phyloP scores from a whole-genome alignment of 169 alveolate genomes.

The Plasmodium sp. region DNA sequence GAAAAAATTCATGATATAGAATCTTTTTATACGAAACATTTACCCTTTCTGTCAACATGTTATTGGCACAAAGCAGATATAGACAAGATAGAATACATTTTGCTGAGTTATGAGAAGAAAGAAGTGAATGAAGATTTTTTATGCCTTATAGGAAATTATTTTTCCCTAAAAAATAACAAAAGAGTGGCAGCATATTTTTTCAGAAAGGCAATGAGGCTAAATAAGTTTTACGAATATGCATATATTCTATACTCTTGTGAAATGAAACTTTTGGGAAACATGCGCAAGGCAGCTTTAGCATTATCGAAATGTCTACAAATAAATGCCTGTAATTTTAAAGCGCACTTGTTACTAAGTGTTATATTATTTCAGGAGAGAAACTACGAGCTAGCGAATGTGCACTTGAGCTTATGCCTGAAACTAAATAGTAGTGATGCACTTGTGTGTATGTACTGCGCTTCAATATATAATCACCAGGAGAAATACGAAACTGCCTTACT shows the following conservation, averaged over 20 bases:
- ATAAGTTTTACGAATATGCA: constrained; percentile 57
- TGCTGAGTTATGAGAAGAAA: constrained; percentile 38
- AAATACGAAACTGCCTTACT: constrained; percentile 69
- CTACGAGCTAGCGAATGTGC: constrained; percentile 32
- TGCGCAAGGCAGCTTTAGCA: constrained; percentile 40
- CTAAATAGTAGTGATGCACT: constrained; percentile 30
- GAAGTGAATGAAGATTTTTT: constrained; percentile 55
- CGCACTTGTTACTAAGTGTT: constrained; percentile 50
- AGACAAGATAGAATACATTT: constrained; percentile 42
- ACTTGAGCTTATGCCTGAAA: constrained; percentile 62
- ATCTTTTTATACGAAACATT: constrained; percentile 36
- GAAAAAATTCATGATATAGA: constrained; percentile 52
- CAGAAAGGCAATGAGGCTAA: constrained; percentile 34
- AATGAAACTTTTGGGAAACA: constrained; percentile 36
- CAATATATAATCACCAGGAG: constrained; percentile 33
- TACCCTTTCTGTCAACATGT: constrained; percentile 64
- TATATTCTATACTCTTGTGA: constrained; percentile 69
- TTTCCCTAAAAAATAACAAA: constrained; percentile 68
- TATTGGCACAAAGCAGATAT: constrained; percentile 39
- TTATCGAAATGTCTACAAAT: constrained; percentile 45
- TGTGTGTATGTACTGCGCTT: constrained; percentile 59
- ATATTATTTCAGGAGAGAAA: constrained; percentile 37
- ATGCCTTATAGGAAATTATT: constrained; percentile 68
- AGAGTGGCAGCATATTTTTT: constrained; percentile 19
- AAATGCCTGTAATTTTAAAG: constrained; percentile 64